phyloP scores from a whole-genome alignment of 768 basidiomycete species.

The Boletellus ananas region DNA sequence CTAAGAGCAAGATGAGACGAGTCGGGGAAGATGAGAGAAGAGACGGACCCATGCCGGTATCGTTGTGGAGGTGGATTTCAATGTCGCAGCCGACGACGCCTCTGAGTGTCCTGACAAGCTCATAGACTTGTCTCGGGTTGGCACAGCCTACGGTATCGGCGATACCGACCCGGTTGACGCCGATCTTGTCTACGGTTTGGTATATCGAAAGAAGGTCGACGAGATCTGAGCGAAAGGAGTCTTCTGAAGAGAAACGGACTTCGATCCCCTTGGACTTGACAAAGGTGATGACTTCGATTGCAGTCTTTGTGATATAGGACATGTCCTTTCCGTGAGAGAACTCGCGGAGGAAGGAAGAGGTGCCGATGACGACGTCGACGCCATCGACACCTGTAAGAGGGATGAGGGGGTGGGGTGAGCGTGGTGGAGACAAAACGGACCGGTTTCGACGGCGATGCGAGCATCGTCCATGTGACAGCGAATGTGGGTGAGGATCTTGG shows the following conservation, averaged over 20 bases:
- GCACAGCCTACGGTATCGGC: conserved; percentile 99
- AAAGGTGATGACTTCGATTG: conserved; percentile 97
- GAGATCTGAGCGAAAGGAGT: conserved; percentile 99
- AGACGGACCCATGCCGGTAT: conserved; percentile 86
- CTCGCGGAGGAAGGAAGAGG: conserved; percentile 97
- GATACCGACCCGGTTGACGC: conserved; percentile 97
- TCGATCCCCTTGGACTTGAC: conserved; percentile 99
- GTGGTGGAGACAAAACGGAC: conserved; percentile 37
- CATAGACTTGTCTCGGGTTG: conserved; percentile 97
- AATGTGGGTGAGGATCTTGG: conserved; percentile 98
- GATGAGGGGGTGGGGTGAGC: background rate
- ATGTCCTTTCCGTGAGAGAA: conserved; percentile 99
- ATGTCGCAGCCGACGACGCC: conserved; percentile 98
- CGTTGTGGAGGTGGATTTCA: conserved; percentile 97
- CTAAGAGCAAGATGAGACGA: conserved; percentile 35
- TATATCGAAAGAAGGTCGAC: conserved; percentile 98
- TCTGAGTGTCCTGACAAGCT: conserved; percentile 91
- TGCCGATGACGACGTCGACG: conserved; percentile 98
- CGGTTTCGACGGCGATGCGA: conserved; percentile 95
- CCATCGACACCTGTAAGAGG: conserved; percentile 80
- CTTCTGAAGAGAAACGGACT: conserved; percentile 99
- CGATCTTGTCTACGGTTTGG: conserved; percentile 99
- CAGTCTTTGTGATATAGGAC: conserved; percentile 98
- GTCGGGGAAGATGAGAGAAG: background rate
- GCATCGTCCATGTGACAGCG: conserved; percentile 99